Conservation (phyloP, 2,329 filamentous ascomycete genomes). For the Phialophora macrospora region DNA sequence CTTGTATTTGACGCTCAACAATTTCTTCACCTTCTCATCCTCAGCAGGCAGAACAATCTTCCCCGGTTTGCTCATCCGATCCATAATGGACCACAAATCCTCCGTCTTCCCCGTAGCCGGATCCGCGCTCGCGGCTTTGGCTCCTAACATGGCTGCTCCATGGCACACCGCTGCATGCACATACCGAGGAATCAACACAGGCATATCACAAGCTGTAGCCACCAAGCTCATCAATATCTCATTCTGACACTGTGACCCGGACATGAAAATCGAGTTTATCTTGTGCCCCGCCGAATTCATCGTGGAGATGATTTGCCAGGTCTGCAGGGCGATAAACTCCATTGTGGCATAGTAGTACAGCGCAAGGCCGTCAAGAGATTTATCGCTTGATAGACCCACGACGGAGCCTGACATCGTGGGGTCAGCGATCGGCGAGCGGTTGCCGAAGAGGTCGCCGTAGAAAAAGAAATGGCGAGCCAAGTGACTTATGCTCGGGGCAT, state of each 20-base stretch:
- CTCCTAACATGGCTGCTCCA: slow-evolving; percentile 97
- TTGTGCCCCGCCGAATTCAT: slow-evolving; percentile 91
- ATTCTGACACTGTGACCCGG: slow-evolving; percentile 96
- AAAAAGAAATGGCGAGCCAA: slow-evolving; percentile 96
- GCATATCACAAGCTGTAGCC: slow-evolving; percentile 87
- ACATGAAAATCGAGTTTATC: slow-evolving; percentile 97
- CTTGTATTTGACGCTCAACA: slow-evolving; percentile 88
- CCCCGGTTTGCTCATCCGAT: slow-evolving; percentile 93
- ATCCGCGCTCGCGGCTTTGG: slow-evolving; percentile 89
- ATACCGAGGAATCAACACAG: slow-evolving; percentile 89
- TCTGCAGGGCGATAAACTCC: slow-evolving; percentile 98
- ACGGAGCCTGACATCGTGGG: slow-evolving; percentile 89
- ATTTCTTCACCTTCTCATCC: slow-evolving; percentile 73
- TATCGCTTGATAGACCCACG: slow-evolving; percentile 85
- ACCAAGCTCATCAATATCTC: slow-evolving; percentile 88
- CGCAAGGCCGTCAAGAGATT: slow-evolving; percentile 82
- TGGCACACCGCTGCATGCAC: slow-evolving; percentile 95
- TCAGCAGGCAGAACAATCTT: slow-evolving; percentile 77
- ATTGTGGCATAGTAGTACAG: slow-evolving; percentile 94
- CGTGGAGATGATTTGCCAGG: slow-evolving; percentile 87
- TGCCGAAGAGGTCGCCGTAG: slow-evolving; percentile 97
- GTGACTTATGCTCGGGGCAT: slow-evolving; percentile 79
- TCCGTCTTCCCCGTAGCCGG: slow-evolving; percentile 74
- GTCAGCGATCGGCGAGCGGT: slow-evolving; percentile 91
- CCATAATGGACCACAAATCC: slow-evolving; percentile 95